Percentiles rank a stretch among this genome's conserved stretches.
Evolutionary conservation across 1,284 basidiomycete species (phyloP).

Genomic region (Trichosporon sp.): DNA sequence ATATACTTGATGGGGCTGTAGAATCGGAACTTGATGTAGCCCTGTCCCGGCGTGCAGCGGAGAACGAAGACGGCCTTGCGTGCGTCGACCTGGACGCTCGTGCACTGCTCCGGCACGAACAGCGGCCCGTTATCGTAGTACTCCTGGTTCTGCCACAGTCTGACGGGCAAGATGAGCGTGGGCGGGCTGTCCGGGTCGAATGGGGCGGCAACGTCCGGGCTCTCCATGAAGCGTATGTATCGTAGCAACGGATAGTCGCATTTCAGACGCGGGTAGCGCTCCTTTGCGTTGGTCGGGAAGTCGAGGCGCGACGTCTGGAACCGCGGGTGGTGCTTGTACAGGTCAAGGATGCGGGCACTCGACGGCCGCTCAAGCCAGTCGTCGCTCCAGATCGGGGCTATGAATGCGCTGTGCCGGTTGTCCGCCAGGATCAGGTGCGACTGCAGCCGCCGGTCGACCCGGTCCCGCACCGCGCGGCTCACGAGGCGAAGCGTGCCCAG

Average conservation of each 20-base stretch:
- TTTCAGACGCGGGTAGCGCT: neutral
- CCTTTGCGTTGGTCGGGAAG: neutral
- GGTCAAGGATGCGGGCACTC: neutral
- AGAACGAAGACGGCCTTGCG: neutral
- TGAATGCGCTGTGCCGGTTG: constrained; percentile 1
- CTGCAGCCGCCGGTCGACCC: neutral
- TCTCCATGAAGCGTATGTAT: constrained; percentile 5
- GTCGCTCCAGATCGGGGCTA: constrained; percentile 3
- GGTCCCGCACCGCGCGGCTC: neutral
- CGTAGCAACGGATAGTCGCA: neutral
- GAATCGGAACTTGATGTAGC: constrained; percentile 1
- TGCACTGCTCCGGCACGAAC: neutral
- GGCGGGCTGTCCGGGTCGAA: neutral
- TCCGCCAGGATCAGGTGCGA: neutral
- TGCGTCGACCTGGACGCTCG: neutral
- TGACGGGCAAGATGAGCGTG: neutral
- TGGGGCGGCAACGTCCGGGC: neutral
- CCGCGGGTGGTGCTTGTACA: neutral
- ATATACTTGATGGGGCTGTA: neutral
- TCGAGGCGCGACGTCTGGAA: neutral
- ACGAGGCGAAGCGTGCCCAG: neutral
- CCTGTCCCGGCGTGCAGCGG: neutral
- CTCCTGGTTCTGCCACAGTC: constrained; percentile 3
- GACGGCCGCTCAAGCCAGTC: constrained; percentile 2
- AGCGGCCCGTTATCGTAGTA: neutral